These are phyloP conservation scores for Pulveroboletus ravenelii DNA, from an alignment of 768 basidiomycete genomes.

Conservation along the genomic window DNA sequence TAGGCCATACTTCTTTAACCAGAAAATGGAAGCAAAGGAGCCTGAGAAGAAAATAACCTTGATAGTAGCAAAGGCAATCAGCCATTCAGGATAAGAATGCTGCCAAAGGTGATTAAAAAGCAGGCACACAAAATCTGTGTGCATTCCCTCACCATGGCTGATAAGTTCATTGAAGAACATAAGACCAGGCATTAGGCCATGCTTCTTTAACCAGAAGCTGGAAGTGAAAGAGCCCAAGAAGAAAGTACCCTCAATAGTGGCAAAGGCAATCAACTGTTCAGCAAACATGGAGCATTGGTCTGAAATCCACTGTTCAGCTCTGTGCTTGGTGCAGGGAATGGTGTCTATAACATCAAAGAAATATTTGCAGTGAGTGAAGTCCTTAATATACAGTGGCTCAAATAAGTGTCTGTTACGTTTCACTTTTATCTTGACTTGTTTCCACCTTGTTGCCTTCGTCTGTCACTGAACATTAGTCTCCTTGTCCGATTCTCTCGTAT, in stretches of 20 bases:
- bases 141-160: constrained; percentile 92
- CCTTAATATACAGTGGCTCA: no score
- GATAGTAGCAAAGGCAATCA: constrained; percentile 92
- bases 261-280: constrained; percentile 88
- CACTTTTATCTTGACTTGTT: no score
- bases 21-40: no score
- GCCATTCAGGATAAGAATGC: no score
- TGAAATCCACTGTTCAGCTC: constrained; percentile 92
- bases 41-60: no score
- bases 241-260: constrained; percentile 95
- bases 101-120: constrained; percentile 97
- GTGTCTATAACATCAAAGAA: constrained; percentile 94
- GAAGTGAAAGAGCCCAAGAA: no score
- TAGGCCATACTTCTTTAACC: no score
- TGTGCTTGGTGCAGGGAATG: constrained; percentile 86
- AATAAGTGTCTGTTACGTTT: no score
- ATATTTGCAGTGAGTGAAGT: constrained; percentile 64
- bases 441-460: no score
- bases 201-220: constrained; percentile 97
- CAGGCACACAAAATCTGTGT: constrained; percentile 95
- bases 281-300: constrained; percentile 78
- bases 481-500: no score
- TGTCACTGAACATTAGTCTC: no score
- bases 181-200: constrained; percentile 84
- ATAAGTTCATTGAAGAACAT: constrained; percentile 97